Base-by-base conservation (phyloP, 495 filamentous ascomycete species). In the Evansstolkia leycettana region DNA sequence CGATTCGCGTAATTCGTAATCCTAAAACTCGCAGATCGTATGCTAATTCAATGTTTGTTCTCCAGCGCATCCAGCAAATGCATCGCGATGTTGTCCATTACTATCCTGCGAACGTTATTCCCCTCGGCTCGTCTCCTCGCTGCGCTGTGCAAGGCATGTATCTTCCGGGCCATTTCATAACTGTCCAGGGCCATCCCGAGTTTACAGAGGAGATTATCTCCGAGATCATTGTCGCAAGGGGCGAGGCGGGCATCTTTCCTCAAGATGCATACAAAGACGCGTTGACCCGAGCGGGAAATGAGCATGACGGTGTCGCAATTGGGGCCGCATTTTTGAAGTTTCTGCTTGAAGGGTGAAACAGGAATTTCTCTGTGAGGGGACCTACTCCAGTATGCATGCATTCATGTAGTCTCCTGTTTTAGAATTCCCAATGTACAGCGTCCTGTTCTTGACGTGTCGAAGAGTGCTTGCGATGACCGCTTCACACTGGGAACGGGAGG, bases 101-200 rank as follows among this genome's bases (percentile, higher is more conserved):
- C 8, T 70, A 76, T 12, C 87, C 89, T 0, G 45, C 60, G 0
- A 71, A 69, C 17, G 74, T 77, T 10, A 62, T 77, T 26, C 45
- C 63, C 5, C 69, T 95, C 0, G 86, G 79, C 5, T 67, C 67
- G 11, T 83, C 82, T 1, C 62, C 67, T 7, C 52, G 59, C 5
- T 94, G 88, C 48, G 53, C 61, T 2, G 74, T 89, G 16, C 89
- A 96, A 49, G 83, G 80, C 36, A 86, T 94, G 75, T 80, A 90
- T 50, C 46, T 66, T 7, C 72, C 76, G 13, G 60, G 63, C 10
- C 61, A 66, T 5, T 62, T 82, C 40, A 76, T 95, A 20, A 80
- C 83, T 0, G 75, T 94, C 3, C 88, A 96, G 54, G 88, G 86
- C 3, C 89, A 96, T 51, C 89, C 89, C 5, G 89, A 96, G 55